phyloP scores from a whole-genome alignment of 2,329 filamentous ascomycete species.

The Trichoderma polysporum region DNA sequence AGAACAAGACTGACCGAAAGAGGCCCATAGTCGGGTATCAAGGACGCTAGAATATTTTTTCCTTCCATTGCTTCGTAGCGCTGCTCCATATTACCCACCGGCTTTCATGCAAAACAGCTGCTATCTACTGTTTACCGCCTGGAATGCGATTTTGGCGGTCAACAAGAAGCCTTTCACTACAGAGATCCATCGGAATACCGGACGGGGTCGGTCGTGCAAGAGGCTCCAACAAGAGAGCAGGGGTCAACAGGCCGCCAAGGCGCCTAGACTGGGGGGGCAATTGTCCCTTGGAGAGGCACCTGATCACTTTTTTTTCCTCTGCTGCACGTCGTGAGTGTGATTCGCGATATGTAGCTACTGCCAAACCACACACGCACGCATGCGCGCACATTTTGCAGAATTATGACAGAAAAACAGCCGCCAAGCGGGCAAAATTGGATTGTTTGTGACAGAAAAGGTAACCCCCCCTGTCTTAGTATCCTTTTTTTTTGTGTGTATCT shows the following conservation, averaged over 20 bases:
- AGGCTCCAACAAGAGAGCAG: background rate
- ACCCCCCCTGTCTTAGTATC: background rate
- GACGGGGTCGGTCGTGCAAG: background rate
- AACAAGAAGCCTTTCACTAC: background rate
- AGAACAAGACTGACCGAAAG: background rate
- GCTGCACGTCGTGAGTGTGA: background rate
- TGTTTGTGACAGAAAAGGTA: background rate
- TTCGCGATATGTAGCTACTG: background rate
- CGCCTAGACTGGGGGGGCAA: conserved; percentile 17
- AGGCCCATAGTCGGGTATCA: conserved; percentile 7
- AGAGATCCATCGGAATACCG: conserved; percentile 18
- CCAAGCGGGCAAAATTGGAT: background rate
- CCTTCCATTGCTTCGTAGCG: background rate
- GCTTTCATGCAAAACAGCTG: conserved; percentile 14
- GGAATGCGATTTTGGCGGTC: conserved; percentile 20
- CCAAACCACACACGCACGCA: background rate
- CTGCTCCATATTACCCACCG: conserved; percentile 1
- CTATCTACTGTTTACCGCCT: conserved; percentile 12
- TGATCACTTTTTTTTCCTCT: conserved; percentile 18
- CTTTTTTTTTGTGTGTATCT: background rate
- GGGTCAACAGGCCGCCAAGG: conserved; percentile 16
- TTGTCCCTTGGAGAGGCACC: conserved; percentile 15
- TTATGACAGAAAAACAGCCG: background rate
- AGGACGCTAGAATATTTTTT: background rate
- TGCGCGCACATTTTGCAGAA: background rate